Percentiles rank a stretch among this genome's conserved stretches.
Evolutionary conservation across 768 basidiomycete genomes (phyloP).

Genomic region (Tulasnella sp.): DNA sequence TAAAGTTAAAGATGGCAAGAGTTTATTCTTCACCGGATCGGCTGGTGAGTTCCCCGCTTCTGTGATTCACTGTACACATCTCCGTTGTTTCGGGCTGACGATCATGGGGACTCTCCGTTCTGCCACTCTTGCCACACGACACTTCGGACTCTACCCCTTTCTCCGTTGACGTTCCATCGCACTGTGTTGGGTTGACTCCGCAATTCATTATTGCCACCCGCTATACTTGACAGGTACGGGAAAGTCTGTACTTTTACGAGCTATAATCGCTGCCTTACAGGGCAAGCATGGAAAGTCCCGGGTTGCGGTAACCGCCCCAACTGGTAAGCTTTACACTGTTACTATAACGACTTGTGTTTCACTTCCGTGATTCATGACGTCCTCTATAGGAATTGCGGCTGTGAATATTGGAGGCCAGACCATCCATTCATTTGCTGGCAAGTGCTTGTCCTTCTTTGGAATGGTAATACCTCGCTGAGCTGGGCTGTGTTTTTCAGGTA

Average conservation of each 20-base stretch:
- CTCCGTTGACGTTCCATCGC: neutral
- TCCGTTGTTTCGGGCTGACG: neutral
- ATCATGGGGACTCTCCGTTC: neutral
- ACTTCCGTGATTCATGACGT: neutral
- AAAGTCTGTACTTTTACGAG: conserved; percentile 25
- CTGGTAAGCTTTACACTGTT: conserved; percentile 2
- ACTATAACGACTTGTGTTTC: neutral
- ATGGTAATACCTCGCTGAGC: neutral
- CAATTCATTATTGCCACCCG: neutral
- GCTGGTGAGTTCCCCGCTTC: conserved; percentile 25
- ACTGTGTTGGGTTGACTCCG: neutral
- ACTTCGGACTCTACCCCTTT: neutral
- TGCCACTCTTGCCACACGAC: neutral
- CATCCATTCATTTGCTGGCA: conserved; percentile 28
- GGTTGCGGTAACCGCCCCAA: conserved; percentile 29
- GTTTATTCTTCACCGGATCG: conserved; percentile 29
- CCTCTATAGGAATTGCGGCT: conserved; percentile 23
- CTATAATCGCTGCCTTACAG: conserved; percentile 24
- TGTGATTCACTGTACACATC: neutral
- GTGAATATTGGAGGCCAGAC: conserved; percentile 29
- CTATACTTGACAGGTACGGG: conserved; percentile 16
- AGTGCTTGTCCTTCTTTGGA: conserved; percentile 10
- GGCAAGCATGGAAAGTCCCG: neutral
- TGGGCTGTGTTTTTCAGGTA: conserved; percentile 46
- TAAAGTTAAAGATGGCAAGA: conserved; percentile 23